Evolutionary conservation across 129 eudicot species (phyloP).

Genomic region (Rutidosis leptorrhynchoides): DNA sequence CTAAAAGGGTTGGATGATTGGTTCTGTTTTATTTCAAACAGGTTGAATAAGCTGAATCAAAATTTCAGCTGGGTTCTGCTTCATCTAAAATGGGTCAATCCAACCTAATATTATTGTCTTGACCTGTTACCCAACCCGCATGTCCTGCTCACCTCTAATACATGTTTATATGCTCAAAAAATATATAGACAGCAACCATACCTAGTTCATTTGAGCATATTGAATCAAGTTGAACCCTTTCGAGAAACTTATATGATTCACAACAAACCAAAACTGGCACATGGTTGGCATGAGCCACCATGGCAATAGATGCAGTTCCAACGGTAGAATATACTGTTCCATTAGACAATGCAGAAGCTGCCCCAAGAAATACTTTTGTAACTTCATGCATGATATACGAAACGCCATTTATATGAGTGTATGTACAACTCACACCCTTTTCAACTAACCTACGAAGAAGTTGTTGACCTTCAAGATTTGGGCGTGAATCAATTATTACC

Average conservation of each 20-base stretch:
- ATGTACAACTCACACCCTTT: slow-evolving; percentile 81
- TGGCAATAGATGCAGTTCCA: slow-evolving; percentile 88
- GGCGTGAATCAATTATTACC: slow-evolving; percentile 88
- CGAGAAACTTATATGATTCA: slow-evolving; percentile 94
- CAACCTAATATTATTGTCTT: not conserved
- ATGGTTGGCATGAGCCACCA: slow-evolving; percentile 85
- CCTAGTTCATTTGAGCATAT: slow-evolving; percentile 93
- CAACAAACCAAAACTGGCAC: slow-evolving; percentile 91
- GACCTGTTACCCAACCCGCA: slow-evolving; percentile 15
- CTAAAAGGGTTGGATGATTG: not conserved
- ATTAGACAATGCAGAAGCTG: slow-evolving; percentile 82
- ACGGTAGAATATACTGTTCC: slow-evolving; percentile 85
- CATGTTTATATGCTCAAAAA: not conserved
- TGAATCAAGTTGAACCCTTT: slow-evolving; percentile 91
- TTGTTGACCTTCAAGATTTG: slow-evolving; percentile 83
- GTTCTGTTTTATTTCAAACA: not conserved
- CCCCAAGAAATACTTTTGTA: slow-evolving; percentile 75
- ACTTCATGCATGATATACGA: slow-evolving; percentile 94
- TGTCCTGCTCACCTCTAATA: not conserved
- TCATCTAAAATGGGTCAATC: too few species aligned
- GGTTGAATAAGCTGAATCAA: not conserved
- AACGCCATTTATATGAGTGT: slow-evolving; percentile 83
- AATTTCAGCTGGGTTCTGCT: too few species aligned
- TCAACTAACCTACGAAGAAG: slow-evolving; percentile 69
- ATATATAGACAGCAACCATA: slow-evolving; percentile 30